A percentile compares a stretch with the other conserved stretches of the same genome.
Conservation (phyloP, 1,284 basidiomycete genomes). For the Apiotrichum gamsii region DNA sequence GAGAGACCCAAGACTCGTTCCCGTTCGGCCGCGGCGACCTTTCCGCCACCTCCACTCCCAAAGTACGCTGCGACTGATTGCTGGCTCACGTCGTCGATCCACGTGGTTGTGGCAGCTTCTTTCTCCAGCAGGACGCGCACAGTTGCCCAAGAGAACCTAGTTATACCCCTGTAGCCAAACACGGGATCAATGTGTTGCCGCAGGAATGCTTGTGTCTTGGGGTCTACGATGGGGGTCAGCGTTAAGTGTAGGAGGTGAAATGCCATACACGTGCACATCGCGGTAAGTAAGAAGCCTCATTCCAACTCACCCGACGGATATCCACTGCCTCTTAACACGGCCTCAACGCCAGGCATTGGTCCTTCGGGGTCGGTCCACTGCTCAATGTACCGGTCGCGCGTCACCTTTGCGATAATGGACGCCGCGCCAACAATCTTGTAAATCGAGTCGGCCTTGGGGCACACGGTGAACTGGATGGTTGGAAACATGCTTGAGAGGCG, state of each 20-base stretch:
- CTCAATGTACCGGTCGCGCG: constrained; percentile 83
- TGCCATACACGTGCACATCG: neutral
- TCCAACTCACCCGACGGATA: constrained; percentile 74
- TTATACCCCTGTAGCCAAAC: constrained; percentile 87
- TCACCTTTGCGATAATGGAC: constrained; percentile 91
- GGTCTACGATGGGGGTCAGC: constrained; percentile 58
- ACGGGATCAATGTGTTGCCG: constrained; percentile 70
- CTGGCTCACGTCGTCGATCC: constrained; percentile 72
- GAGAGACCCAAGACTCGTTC: constrained; percentile 64
- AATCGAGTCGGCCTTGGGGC: constrained; percentile 86
- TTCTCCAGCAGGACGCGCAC: constrained; percentile 82
- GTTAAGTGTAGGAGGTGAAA: neutral
- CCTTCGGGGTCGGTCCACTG: constrained; percentile 60
- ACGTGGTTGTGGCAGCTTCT: constrained; percentile 66
- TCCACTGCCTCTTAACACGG: constrained; percentile 60
- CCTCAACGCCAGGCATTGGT: constrained; percentile 8
- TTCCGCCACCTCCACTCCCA: constrained; percentile 54
- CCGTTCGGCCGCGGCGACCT: constrained; percentile 54
- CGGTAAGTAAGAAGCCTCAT: neutral
- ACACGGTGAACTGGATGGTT: constrained; percentile 77
- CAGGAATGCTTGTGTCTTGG: constrained; percentile 85
- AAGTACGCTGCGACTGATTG: constrained; percentile 68
- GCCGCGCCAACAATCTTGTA: constrained; percentile 97
- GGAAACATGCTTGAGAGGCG: constrained; percentile 74
- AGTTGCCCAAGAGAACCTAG: constrained; percentile 93